Conservation (phyloP, 2,329 filamentous ascomycete genomes). For the Hortaea sp. region DNA sequence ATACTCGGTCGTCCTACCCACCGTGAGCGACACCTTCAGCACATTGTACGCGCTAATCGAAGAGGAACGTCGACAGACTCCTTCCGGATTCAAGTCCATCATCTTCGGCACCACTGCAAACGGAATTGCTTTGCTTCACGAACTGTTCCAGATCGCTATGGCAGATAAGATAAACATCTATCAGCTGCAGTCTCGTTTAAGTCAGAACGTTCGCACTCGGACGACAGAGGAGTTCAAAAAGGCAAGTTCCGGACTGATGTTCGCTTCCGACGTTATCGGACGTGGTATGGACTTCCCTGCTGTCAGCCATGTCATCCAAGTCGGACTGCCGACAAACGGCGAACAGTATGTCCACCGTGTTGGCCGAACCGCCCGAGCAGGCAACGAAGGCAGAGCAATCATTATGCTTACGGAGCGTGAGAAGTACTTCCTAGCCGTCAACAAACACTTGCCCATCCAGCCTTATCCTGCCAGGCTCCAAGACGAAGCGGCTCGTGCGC, state of each 20-base stretch:
- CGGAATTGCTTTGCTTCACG: constrained; percentile 33
- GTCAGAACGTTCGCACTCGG: constrained; percentile 31
- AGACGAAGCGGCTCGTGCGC: constrained; percentile 23
- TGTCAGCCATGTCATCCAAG: constrained; percentile 79
- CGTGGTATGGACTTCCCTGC: constrained; percentile 95
- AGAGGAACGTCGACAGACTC: constrained; percentile 30
- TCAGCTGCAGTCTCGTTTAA: constrained; percentile 36
- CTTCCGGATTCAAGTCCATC: constrained; percentile 35
- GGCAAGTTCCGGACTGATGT: constrained; percentile 38
- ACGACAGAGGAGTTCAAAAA: constrained; percentile 38
- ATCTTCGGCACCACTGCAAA: constrained; percentile 40
- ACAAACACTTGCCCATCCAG: constrained; percentile 41
- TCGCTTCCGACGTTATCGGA: constrained; percentile 67
- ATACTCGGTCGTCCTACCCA: constrained; percentile 31
- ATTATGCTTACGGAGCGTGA: constrained; percentile 44
- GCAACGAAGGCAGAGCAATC: constrained; percentile 53
- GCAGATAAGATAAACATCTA: constrained; percentile 28
- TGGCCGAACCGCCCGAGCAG: constrained; percentile 82
- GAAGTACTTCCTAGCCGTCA: constrained; percentile 40
- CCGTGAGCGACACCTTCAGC: constrained; percentile 35
- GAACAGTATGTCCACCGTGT: constrained; percentile 83
- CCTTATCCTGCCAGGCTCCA: constrained; percentile 37
- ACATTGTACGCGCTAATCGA: constrained; percentile 36
- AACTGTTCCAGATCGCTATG: constrained; percentile 26
- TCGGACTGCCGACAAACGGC: constrained; percentile 46